Evolutionary conservation across 2,329 filamentous ascomycete genomes (phyloP).

Genomic region (Epichloe uncinata): DNA sequence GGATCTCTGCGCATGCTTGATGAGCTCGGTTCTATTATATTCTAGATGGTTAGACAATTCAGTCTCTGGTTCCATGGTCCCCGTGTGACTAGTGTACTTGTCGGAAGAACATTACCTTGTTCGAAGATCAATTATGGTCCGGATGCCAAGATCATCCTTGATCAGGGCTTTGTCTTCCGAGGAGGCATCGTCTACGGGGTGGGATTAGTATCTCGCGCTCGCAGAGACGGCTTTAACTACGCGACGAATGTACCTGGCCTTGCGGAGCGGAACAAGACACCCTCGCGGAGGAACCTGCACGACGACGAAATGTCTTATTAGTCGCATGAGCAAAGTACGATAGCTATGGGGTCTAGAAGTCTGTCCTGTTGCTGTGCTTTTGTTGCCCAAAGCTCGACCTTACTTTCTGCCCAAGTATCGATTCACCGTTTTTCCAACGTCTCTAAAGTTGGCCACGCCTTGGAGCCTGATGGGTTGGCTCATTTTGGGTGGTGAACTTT

Average conservation of each 20-base stretch:
- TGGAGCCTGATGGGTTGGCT: conserved; percentile 10
- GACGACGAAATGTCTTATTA: background rate
- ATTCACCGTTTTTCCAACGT: conserved; percentile 59
- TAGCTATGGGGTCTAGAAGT: background rate
- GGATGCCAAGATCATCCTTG: conserved; percentile 46
- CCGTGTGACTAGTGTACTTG: no score
- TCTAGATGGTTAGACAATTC: background rate
- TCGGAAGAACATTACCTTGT: conserved; percentile 41
- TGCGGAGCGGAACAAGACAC: conserved; percentile 55
- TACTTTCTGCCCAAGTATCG: conserved; percentile 41
- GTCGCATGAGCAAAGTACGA: no score
- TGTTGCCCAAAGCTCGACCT: background rate
- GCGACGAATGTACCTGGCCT: conserved; percentile 32
- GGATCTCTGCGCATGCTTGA: conserved; percentile 51
- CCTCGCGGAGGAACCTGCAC: conserved; percentile 35
- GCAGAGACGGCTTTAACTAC: no score
- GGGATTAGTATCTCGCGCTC: no score
- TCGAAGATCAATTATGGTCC: conserved; percentile 65
- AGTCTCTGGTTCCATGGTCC: background rate
- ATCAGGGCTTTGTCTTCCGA: conserved; percentile 48
- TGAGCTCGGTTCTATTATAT: conserved; percentile 52
- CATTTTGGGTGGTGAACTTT: conserved; percentile 1
- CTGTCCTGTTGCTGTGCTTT: background rate
- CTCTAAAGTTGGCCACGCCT: conserved; percentile 57
- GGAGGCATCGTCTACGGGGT: conserved; percentile 53